phyloP scores from a whole-genome alignment of 331 rosid genomes.

The Telfairia occidentalis region DNA sequence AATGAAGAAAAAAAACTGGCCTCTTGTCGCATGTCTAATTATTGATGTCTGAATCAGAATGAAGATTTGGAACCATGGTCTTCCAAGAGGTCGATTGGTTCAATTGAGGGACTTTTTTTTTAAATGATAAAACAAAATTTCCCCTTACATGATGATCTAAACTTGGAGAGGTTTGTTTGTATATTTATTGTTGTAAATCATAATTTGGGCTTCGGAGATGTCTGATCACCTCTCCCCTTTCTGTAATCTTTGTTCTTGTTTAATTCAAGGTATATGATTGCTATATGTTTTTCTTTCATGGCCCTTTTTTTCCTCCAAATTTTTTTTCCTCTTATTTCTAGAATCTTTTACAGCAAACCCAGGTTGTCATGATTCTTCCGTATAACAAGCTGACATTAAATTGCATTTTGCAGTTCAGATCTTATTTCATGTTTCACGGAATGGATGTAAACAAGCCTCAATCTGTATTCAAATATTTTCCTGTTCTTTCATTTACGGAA shows the following conservation, averaged over 20 bases:
- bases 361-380: not conserved
- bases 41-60: not conserved
- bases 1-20: too few relatives aligned
- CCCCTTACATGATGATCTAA: not conserved
- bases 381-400: not conserved
- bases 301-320: not conserved
- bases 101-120: not conserved
- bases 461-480: conserved; percentile 56
- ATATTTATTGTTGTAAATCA: not conserved
- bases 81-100: not conserved
- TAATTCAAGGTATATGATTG: not conserved
- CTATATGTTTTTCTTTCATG: not conserved
- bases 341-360: not conserved
- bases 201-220: not conserved
- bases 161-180: not conserved
- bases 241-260: not conserved
- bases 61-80: not conserved
- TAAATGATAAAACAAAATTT: not conserved
- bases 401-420: conserved; percentile 65
- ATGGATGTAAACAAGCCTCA: conserved; percentile 61
- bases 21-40: too few relatives aligned
- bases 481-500: conserved; percentile 77
- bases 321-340: not conserved
- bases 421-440: conserved; percentile 92
- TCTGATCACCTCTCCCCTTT: not conserved